These are phyloP conservation scores for Teratosphaeria viscida DNA, from an alignment of 2,329 filamentous ascomycete species.

Conservation along the genomic window DNA sequence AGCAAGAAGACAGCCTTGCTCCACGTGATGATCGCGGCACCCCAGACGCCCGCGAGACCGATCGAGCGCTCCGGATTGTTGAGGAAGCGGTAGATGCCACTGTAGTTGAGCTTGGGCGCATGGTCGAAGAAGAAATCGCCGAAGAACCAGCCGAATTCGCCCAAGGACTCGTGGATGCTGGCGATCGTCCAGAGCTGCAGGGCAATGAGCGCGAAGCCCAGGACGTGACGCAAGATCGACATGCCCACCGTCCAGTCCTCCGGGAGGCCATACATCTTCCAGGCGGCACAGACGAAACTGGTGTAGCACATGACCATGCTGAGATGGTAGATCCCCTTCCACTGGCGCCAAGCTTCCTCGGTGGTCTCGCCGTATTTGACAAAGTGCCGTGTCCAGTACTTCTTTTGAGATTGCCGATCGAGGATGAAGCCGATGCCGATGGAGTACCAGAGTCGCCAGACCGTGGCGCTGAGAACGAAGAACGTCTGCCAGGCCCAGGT, in stretches of 20 bases:
- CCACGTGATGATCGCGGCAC: constrained; percentile 84
- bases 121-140: constrained; percentile 97
- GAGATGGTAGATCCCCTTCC: constrained; percentile 92
- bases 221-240: constrained; percentile 72
- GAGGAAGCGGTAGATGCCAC: constrained; percentile 92
- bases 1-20: constrained; percentile 78
- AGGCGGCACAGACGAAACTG: constrained; percentile 80
- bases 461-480: constrained; percentile 69
- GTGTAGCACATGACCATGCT: constrained; percentile 84
- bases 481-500: constrained; percentile 64
- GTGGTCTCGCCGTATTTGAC: constrained; percentile 89
- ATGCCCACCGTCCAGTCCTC: constrained; percentile 80
- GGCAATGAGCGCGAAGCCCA: constrained; percentile 69
- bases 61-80: constrained; percentile 96
- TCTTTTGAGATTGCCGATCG: constrained; percentile 74
- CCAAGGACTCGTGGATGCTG: constrained; percentile 89
- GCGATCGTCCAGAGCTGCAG: constrained; percentile 87
- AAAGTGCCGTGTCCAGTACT: constrained; percentile 95
- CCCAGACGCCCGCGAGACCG: constrained; percentile 91
- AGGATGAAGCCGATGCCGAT: constrained; percentile 79
- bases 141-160: constrained; percentile 98
- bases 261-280: constrained; percentile 92
- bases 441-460: constrained; percentile 87
- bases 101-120: constrained; percentile 80
- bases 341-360: constrained; percentile 91